These are phyloP conservation scores for Amphicarpaea edgeworthii DNA, from an alignment of 306 rosid genomes.

Conservation along the genomic window DNA sequence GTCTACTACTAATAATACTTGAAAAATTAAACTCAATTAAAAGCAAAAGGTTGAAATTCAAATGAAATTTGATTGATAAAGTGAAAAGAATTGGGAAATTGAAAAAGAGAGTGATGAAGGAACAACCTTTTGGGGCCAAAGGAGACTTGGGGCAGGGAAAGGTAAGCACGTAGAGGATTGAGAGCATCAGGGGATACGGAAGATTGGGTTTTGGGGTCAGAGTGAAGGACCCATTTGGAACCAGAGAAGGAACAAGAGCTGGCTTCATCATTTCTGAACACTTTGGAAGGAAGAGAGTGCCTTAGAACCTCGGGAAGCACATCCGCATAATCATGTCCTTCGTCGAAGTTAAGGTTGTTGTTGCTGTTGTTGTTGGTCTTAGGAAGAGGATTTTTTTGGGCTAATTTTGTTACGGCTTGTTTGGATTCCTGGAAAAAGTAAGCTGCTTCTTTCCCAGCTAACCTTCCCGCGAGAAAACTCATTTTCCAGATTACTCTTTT, in stretches of 20 bases:
- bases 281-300: slow-evolving; percentile 78
- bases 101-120: background rate
- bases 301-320: slow-evolving; percentile 84
- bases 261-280: slow-evolving; percentile 54
- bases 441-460: slow-evolving; percentile 91
- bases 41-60: background rate
- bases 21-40: background rate
- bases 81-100: background rate
- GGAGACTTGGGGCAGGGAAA: slow-evolving; percentile 86
- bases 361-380: slow-evolving; percentile 15
- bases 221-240: slow-evolving; percentile 82
- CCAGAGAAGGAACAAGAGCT: slow-evolving; percentile 58
- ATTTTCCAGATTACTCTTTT: slow-evolving; percentile 36
- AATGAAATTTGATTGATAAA: background rate
- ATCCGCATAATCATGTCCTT: slow-evolving; percentile 55
- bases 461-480: slow-evolving; percentile 91
- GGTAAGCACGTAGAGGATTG: slow-evolving; percentile 77
- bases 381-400: slow-evolving; percentile 45
- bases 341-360: slow-evolving; percentile 18
- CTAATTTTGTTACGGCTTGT: slow-evolving; percentile 72
- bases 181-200: slow-evolving; percentile 61
- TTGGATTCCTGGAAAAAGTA: slow-evolving; percentile 92
- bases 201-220: slow-evolving; percentile 49
- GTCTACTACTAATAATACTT: background rate
- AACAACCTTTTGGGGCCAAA: slow-evolving; percentile 98